Evolutionary conservation across 805 yeast genomes (phyloP).

Genomic region (Suhomyces sp.): DNA sequence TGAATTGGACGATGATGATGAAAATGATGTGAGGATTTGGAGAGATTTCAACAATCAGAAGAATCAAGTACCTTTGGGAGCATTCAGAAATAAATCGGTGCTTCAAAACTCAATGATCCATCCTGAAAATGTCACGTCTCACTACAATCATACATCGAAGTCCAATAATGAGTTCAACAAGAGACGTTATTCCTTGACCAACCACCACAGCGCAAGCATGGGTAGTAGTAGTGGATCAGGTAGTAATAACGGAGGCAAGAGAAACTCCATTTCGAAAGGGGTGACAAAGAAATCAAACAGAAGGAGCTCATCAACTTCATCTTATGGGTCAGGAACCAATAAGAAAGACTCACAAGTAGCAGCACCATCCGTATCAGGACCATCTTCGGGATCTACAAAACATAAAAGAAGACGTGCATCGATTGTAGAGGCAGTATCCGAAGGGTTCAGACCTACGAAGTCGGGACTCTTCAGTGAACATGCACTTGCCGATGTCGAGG

Average conservation of each 20-base stretch:
- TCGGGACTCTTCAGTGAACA: constrained; percentile 76
- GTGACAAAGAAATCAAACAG: constrained; percentile 4
- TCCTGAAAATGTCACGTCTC: constrained; percentile 22
- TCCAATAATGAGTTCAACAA: constrained; percentile 26
- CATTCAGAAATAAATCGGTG: constrained; percentile 74
- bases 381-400: constrained; percentile 18
- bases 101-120: constrained; percentile 26
- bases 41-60: constrained; percentile 44
- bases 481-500: constrained; percentile 73
- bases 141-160: constrained; percentile 27
- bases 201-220: constrained; percentile 7
- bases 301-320: constrained; percentile 5
- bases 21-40: constrained; percentile 52
- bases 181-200: constrained; percentile 21
- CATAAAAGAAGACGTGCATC: constrained; percentile 59
- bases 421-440: constrained; percentile 71
- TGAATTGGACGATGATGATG: constrained; percentile 74
- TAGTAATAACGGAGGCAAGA: not conserved
- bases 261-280: constrained; percentile 9
- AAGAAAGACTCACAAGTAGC: constrained; percentile 4
- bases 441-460: constrained; percentile 72
- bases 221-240: constrained; percentile 3
- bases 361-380: constrained; percentile 3
- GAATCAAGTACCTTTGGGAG: constrained; percentile 74
- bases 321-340: constrained; percentile 5